A percentile compares a stretch with the other conserved stretches of the same genome.
Conservation (phyloP, 2,329 filamentous ascomycete genomes). For the Fusarium bulbicola region DNA sequence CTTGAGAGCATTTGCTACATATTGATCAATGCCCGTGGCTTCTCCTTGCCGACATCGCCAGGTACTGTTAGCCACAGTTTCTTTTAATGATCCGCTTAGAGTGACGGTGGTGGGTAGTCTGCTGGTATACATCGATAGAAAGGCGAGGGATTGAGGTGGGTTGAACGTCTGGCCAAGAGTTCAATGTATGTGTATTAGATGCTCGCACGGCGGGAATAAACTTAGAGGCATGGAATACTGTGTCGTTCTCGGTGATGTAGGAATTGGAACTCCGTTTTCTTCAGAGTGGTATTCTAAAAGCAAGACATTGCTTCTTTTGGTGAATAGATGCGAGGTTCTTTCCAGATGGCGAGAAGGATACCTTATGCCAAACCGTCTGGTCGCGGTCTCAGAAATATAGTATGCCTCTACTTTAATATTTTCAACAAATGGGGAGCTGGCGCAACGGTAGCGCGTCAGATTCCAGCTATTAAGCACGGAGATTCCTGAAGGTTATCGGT, state of each 20-base stretch:
- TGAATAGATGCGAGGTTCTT: neutral
- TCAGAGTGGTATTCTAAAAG: neutral
- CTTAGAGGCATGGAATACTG: constrained; percentile 19
- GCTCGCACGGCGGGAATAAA: constrained; percentile 18
- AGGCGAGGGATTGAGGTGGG: neutral
- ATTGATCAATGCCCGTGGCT: constrained; percentile 15
- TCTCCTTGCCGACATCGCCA: constrained; percentile 4
- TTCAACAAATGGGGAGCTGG: constrained; percentile 19
- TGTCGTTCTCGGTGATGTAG: neutral
- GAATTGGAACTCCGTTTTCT: neutral
- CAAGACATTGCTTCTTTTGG: neutral
- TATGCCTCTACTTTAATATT: rapidly evolving
- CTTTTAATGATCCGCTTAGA: constrained; percentile 30
- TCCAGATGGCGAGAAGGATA: neutral
- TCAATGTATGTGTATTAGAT: constrained; percentile 43
- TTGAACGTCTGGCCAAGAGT: constrained; percentile 19
- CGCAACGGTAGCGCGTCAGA: constrained; percentile 15
- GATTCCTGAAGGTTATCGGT: constrained; percentile 28
- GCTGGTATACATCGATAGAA: constrained; percentile 30
- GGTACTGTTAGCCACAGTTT: constrained; percentile 29
- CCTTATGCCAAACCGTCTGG: no score
- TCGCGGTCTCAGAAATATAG: rapidly evolving
- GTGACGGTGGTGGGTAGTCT: constrained; percentile 25
- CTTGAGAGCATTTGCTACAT: constrained; percentile 7
- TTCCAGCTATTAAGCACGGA: constrained; percentile 7